phyloP scores from a whole-genome alignment of 768 basidiomycete genomes.

The Pleurotus ostreatus region DNA sequence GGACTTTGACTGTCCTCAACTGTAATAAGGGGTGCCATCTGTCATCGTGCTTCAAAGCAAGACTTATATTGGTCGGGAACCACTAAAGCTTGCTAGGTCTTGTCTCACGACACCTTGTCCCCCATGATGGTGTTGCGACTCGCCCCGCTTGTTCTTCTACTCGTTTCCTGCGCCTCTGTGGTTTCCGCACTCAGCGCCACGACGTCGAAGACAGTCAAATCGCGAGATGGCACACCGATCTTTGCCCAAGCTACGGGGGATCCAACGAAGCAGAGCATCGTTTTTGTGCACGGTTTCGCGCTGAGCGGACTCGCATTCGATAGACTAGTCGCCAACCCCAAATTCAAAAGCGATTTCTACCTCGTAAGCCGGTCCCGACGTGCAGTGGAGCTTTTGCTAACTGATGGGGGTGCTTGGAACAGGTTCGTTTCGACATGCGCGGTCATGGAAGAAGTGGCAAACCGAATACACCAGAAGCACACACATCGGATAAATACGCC shows the following conservation, averaged over 20 bases:
- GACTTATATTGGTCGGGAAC: background rate
- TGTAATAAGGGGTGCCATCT: background rate
- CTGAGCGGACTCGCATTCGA: conserved; percentile 32
- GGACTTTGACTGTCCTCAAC: no score
- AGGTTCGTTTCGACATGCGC: conserved; percentile 6
- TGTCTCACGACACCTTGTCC: background rate
- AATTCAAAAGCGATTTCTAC: no score
- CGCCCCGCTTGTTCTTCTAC: background rate
- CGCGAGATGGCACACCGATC: conserved; percentile 31
- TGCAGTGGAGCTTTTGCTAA: no score
- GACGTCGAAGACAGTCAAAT: background rate
- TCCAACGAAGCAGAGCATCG: conserved; percentile 29
- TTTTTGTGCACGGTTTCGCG: conserved; percentile 39
- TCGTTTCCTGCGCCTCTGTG: background rate
- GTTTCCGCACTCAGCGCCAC: background rate
- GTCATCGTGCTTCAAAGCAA: background rate
- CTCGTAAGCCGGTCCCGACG: no score
- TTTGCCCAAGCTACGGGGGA: conserved; percentile 37
- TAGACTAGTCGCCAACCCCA: conserved; percentile 23
- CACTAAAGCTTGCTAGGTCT: background rate
- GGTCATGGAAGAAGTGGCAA: conserved; percentile 8
- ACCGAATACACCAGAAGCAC: background rate
- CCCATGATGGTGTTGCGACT: background rate
- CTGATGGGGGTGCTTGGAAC: background rate
- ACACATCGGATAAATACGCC: background rate